Base-by-base conservation (phyloP, 352 stramenopile genomes). In the Globisporangium iwayamae region DNA sequence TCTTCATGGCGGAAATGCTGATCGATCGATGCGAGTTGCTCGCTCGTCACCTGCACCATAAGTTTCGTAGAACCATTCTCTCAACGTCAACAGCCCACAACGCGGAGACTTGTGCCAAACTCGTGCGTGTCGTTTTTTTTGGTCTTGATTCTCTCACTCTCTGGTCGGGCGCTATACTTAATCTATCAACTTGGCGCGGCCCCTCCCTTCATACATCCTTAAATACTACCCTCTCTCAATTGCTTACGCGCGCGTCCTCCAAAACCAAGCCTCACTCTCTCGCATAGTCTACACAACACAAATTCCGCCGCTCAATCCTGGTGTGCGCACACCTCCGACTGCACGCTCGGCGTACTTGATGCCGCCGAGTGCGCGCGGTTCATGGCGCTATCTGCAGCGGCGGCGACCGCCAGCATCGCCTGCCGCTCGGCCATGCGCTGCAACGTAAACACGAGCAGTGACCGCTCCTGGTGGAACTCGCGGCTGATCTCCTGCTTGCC, bases 391-490 rank as follows among this genome's bases (percentile, higher is more conserved):
- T 47, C 16, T 8, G 57, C 45, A 10, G 45, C 57, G 18, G 36
- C 50, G n/a, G 39, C 30, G 14, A 14, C 16, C 22, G 56, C 34
- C 28, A 32, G 32, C 60, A 62, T 14, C 32, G 20, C 28, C 18
- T 34, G 60, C 22, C 41, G 65, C 22, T 83, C 73, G 2, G 66
- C 78, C 72, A 92, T 84, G 28, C 73, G 78, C 65, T 91, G 72
- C 13, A 92, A 70, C 55, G 83, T 84, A 51, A 89, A 91, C 48
- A 92, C 69, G 22, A 92, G 62, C 46, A 92, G 60, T 47, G 83
- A 90, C 59, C 79, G 81, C 52, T 92, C 83, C 68, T 92, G 78
- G 54, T 86, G 73, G 53, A 92, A 92, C 46, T 92, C 81, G 64
- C 81, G 81, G 68, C 75, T 89, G 18, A 78, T 78, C 66, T 90